These are phyloP conservation scores for Albugo laibachii DNA, from an alignment of 352 stramenopile species.

Conservation along the genomic window DNA sequence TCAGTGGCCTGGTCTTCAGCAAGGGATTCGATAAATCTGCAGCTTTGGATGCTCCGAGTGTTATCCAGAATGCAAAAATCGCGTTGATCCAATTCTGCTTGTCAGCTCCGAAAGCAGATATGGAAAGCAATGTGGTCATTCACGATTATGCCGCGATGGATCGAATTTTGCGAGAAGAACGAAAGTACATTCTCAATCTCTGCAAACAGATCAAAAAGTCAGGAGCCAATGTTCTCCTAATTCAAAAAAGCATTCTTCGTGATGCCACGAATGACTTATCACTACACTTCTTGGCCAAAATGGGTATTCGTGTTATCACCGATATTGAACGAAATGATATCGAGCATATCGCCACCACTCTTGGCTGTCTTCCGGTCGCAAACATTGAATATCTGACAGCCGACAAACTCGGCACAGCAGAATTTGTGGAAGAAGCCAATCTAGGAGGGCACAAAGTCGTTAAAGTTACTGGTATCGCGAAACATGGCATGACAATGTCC, in stretches of 20 bases:
- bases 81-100: conserved; percentile 99
- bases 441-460: conserved; percentile 94
- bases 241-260: conserved; percentile 98
- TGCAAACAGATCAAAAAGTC: conserved; percentile 98
- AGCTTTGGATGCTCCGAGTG: conserved; percentile 20
- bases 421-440: conserved; percentile 91
- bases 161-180: conserved; percentile 95
- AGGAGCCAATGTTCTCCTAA: conserved; percentile 97
- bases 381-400: conserved; percentile 95
- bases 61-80: conserved; percentile 98
- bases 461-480: conserved; percentile 95
- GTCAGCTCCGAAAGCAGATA: conserved; percentile 98
- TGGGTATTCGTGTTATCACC: conserved; percentile 98
- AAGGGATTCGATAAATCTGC: conserved; percentile 84
- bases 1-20: conserved; percentile 95
- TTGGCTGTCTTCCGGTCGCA: conserved; percentile 91
- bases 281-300: conserved; percentile 98
- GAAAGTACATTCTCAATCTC: conserved; percentile 96
- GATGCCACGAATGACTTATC: conserved; percentile 99
- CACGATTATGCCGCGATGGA: conserved; percentile 99
- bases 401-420: conserved; percentile 92
- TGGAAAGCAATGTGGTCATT: conserved; percentile 99
- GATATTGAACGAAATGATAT: conserved; percentile 97
- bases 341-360: conserved; percentile 95
- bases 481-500: conserved; percentile 91